These are phyloP conservation scores for Balakata baccata DNA, from an alignment of 345 rosid genomes.

Conservation along the genomic window DNA sequence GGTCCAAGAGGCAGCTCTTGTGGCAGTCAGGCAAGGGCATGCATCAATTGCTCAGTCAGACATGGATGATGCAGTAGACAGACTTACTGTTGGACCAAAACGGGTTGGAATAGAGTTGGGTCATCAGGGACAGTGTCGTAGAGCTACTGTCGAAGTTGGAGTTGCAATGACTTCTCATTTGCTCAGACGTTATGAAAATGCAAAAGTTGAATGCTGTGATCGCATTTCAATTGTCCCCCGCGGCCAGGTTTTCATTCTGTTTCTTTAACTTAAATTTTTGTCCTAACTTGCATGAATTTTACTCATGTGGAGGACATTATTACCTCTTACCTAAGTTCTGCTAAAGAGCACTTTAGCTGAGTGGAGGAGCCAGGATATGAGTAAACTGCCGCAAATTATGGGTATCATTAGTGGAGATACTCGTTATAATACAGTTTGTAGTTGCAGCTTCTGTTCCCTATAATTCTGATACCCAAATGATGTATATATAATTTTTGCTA, in stretches of 20 bases:
- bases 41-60: conserved; percentile 68
- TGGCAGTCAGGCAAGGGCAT: conserved; percentile 84
- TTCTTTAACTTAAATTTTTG: no score
- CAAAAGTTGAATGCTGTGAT: conserved; percentile 76
- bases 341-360: background rate
- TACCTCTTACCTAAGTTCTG: background rate
- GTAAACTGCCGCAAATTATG: background rate
- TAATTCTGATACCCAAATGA: background rate
- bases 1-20: conserved; percentile 91
- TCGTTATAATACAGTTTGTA: background rate
- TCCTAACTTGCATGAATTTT: background rate
- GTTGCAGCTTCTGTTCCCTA: background rate
- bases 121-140: conserved; percentile 82
- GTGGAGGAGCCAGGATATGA: background rate
- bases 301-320: background rate
- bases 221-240: conserved; percentile 87
- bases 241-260: conserved; percentile 56
- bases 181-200: conserved; percentile 66
- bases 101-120: conserved; percentile 71
- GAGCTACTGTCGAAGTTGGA: conserved; percentile 93
- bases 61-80: conserved; percentile 87
- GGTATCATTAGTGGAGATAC: background rate
- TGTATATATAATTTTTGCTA: background rate
- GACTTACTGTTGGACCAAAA: conserved; percentile 93
- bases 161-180: conserved; percentile 85